Base-by-base conservation (phyloP, 306 rosid species). In the Medicago ruthenica region DNA sequence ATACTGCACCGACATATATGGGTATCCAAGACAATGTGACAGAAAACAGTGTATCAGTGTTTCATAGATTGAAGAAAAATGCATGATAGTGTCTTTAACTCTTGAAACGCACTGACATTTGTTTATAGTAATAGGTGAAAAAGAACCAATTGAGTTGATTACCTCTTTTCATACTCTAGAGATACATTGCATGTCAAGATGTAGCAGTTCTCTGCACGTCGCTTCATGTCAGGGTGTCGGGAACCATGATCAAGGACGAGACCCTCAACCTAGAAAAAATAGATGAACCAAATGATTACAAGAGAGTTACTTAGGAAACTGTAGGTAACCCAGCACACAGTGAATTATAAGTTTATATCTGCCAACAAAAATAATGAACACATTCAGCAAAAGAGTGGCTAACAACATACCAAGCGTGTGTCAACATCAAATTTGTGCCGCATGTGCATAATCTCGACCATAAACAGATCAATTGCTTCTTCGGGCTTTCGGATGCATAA, bases 391-490 rank as follows among this genome's bases (percentile, higher is more conserved):
- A 75, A 42, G 42, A 76, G 48, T 18, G 54, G 36, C 31, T n/a
- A 59, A 64, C 20, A 64, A 79, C 91, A 78, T 90, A 95, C 99
- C 97, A 95, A 83, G 60, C 88, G 89, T n/a, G 97, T 95, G 83
- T 95, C 97, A 16, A 86, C 92, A 53, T 95, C 99, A 71, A 95
- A 95, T 76, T 95, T 92, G 81, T 95, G 99, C 45, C 97, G 87
- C 99, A 95, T 95, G 83, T 95, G 99, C 97, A 95, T 95, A 63
- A 89, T 90, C 87, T 95, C 99, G 71, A 95, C 97, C 99, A 95
- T 95, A 82, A 95, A 95, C 57, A 95, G 83, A 83, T 92, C 99
- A 84, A 92, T 89, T 47, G 82, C 76, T 76, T 95, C 97, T 82
- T 92, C 97, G 13, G 97, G 97, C 71, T 89, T 92, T 20, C 97